Evolutionary conservation across 805 yeast genomes (phyloP).

Genomic region (Wickerhamiella allomyrinae): DNA sequence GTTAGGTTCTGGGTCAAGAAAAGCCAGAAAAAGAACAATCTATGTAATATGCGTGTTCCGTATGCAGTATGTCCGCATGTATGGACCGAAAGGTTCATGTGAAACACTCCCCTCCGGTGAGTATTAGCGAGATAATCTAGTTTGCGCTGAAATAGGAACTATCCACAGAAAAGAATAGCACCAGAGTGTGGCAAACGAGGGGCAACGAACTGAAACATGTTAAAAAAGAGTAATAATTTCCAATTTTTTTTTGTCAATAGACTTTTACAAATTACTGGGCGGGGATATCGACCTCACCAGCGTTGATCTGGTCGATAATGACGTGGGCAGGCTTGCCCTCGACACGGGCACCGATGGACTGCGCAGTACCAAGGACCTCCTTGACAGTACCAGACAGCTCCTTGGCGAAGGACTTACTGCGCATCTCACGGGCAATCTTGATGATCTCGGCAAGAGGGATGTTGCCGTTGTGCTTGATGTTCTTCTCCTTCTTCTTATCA

Average conservation of each 20-base stretch:
- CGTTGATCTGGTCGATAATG: constrained; percentile 94
- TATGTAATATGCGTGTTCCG: background rate
- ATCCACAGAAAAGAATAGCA: constrained; percentile 27
- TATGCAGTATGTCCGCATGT: constrained; percentile 1
- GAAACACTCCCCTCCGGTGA: constrained; percentile 9
- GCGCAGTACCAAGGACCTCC: constrained; percentile 99
- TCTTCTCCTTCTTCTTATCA: constrained; percentile 99
- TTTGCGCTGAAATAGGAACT: constrained; percentile 12
- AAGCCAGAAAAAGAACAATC: background rate
- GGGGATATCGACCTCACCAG: constrained; percentile 80
- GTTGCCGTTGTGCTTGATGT: constrained; percentile 99
- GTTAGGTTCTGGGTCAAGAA: background rate
- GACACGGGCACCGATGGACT: constrained; percentile 98
- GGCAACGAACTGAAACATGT: constrained; percentile 4
- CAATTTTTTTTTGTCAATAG: constrained; percentile 1
- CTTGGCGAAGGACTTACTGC: constrained; percentile 96
- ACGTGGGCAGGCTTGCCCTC: constrained; percentile 99
- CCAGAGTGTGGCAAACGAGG: constrained; percentile 90
- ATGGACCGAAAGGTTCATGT: constrained; percentile 11
- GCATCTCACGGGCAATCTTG: constrained; percentile 96
- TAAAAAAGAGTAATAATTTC: constrained; percentile 7
- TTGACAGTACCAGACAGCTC: constrained; percentile 90
- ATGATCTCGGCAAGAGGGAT: constrained; percentile 89
- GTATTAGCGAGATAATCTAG: constrained; percentile 9
- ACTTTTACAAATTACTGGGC: constrained; percentile 19